Percentiles rank a stretch among this genome's conserved stretches.
phyloP scores from a whole-genome alignment of 2,329 filamentous ascomycete genomes.

The Alternaria tenuissima region DNA sequence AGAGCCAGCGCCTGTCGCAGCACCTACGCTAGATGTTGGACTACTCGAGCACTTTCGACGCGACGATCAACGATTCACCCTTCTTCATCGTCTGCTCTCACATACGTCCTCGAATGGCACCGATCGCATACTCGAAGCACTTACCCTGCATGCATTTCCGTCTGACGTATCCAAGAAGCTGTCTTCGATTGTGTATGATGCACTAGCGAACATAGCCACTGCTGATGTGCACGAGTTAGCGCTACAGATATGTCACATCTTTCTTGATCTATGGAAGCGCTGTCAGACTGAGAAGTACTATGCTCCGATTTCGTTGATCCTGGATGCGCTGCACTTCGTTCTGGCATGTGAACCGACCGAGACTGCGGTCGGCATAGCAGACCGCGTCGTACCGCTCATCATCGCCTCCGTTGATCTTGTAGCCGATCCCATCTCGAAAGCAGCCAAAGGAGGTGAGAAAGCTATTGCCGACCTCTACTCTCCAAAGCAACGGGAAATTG shows the following conservation, averaged over 20 bases:
- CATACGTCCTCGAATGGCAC: slow-evolving; percentile 65
- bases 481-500: slow-evolving; percentile 55
- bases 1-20: slow-evolving; percentile 25
- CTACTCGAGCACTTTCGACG: slow-evolving; percentile 51
- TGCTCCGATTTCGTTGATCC: slow-evolving; percentile 69
- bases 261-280: slow-evolving; percentile 73
- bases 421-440: slow-evolving; percentile 57
- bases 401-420: slow-evolving; percentile 63
- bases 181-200: slow-evolving; percentile 72
- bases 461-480: slow-evolving; percentile 37
- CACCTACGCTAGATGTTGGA: slow-evolving; percentile 29
- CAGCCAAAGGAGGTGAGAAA: slow-evolving; percentile 41
- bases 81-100: slow-evolving; percentile 70
- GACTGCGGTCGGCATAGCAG: slow-evolving; percentile 67
- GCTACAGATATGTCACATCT: slow-evolving; percentile 68
- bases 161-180: slow-evolving; percentile 65
- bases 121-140: slow-evolving; percentile 71
- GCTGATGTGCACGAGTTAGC: slow-evolving; percentile 64
- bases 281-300: slow-evolving; percentile 71
- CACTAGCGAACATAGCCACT: slow-evolving; percentile 64
- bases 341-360: slow-evolving; percentile 68
- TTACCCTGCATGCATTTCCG: slow-evolving; percentile 71
- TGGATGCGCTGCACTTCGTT: slow-evolving; percentile 70
- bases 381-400: slow-evolving; percentile 60
- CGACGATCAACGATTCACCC: slow-evolving; percentile 50